Percentiles rank a stretch among this genome's conserved stretches.
phyloP scores from a whole-genome alignment of 164 flowering plant genomes.

The Chimonanthus salicifolius region DNA sequence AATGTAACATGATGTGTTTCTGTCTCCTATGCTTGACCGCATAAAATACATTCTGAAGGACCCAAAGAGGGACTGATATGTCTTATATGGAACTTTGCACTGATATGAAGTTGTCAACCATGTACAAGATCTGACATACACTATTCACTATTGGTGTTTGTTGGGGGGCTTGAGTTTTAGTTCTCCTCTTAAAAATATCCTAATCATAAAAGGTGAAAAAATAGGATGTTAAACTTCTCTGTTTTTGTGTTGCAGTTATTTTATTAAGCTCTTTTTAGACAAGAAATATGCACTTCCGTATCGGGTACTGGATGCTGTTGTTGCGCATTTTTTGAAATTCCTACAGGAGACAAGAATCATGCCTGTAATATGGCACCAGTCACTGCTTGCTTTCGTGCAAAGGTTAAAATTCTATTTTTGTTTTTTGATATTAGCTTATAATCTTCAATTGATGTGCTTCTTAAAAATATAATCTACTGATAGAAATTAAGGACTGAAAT shows the following conservation, averaged over 20 bases:
- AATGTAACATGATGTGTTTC: too few species aligned
- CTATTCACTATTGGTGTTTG: too few species aligned
- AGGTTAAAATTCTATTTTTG: slow-evolving; percentile 38
- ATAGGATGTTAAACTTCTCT: slow-evolving; percentile 5
- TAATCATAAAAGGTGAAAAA: background rate
- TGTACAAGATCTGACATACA: too few species aligned
- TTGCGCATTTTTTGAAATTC: slow-evolving; percentile 78
- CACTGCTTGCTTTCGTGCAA: slow-evolving; percentile 89
- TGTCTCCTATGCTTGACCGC: too few species aligned
- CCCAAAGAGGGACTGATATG: too few species aligned
- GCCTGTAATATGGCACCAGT: slow-evolving; percentile 99
- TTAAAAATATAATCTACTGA: background rate
- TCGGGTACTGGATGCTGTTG: slow-evolving; percentile 77
- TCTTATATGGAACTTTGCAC: too few species aligned
- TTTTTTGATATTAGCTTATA: too few species aligned
- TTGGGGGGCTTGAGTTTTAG: too few species aligned
- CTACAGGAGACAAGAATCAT: slow-evolving; percentile 63
- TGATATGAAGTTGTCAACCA: too few species aligned
- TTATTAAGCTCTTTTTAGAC: slow-evolving; percentile 83
- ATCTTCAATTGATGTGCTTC: too few species aligned
- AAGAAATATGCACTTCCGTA: slow-evolving; percentile 89
- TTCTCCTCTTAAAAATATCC: background rate
- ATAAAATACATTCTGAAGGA: too few species aligned
- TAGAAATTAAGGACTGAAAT: background rate
- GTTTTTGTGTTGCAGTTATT: slow-evolving; percentile 59